Percentiles rank a stretch among this genome's conserved stretches.
phyloP scores from a whole-genome alignment of 1,139 yeast species.

The Taphrina sp. region DNA sequence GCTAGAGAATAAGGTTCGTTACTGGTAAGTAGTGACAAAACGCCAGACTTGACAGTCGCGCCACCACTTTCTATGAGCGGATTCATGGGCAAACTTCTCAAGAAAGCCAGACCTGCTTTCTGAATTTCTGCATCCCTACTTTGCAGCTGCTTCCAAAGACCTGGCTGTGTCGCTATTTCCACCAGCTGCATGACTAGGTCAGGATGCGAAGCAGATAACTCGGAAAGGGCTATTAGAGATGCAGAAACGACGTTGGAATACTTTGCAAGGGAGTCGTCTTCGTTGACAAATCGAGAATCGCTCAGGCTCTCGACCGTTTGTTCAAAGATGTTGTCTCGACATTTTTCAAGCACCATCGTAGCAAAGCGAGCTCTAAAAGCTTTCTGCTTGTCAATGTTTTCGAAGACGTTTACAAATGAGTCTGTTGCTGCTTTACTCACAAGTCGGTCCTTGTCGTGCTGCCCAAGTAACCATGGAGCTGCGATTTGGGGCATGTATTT shows the following conservation, averaged over 20 bases:
- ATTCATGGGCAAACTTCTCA: not conserved
- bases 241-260: conserved; percentile 15
- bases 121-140: conserved; percentile 11
- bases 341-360: not conserved
- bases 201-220: too few relatives aligned
- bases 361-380: conserved; percentile 8
- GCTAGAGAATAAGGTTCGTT: not conserved
- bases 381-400: conserved; percentile 3
- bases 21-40: too few relatives aligned
- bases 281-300: conserved; percentile 32
- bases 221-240: conserved; percentile 7
- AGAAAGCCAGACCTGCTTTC: not conserved
- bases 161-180: not conserved
- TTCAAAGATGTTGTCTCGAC: conserved; percentile 2
- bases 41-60: too few relatives aligned
- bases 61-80: not conserved
- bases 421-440: conserved; percentile 27
- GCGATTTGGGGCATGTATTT: conserved; percentile 3
- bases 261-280: conserved; percentile 33
- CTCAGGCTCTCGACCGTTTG: conserved; percentile 25
- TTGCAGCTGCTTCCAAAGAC: conserved; percentile 22
- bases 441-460: conserved; percentile 27
- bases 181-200: not conserved
- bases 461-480: conserved; percentile 12
- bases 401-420: conserved; percentile 20